A percentile compares a stretch with the other conserved stretches of the same genome.
Evolutionary conservation across 2,329 filamentous ascomycete genomes (phyloP).

Genomic region (Penicillium frequentans): DNA sequence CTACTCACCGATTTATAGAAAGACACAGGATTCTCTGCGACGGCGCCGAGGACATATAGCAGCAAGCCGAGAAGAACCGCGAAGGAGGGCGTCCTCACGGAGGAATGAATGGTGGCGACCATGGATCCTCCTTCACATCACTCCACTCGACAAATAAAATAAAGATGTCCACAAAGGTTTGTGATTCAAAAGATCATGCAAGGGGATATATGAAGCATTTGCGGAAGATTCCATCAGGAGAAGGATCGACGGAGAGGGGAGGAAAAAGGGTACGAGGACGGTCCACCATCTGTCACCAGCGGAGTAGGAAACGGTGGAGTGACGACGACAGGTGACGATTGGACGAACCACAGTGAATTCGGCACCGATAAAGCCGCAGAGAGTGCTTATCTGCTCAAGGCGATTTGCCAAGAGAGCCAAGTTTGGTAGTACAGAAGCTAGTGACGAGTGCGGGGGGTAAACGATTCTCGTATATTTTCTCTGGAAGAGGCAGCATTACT

Average conservation of each 20-base stretch:
- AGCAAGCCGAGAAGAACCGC: constrained; percentile 19
- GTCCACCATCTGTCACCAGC: constrained; percentile 9
- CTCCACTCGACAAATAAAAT: not conserved
- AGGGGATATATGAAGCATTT: not conserved
- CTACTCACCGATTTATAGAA: constrained; percentile 39
- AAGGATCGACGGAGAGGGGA: not conserved
- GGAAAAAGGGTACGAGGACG: constrained; percentile 8
- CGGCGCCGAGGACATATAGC: constrained; percentile 18
- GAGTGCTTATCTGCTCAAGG: constrained; percentile 1
- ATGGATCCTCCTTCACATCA: constrained; percentile 30
- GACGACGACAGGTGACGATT: not conserved
- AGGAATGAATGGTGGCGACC: constrained; percentile 19
- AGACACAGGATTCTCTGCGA: constrained; percentile 30
- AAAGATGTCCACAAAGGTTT: constrained; percentile 1
- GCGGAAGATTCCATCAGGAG: not conserved
- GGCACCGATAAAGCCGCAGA: not conserved
- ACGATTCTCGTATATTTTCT: not conserved
- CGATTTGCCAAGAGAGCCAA: constrained; percentile 5
- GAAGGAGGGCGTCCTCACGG: constrained; percentile 12
- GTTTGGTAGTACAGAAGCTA: constrained; percentile 1
- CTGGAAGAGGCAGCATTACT: no score
- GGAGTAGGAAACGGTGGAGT: not conserved
- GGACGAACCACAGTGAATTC: not conserved
- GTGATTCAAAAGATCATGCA: constrained; percentile 3
- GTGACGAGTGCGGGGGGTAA: not conserved